phyloP scores from a whole-genome alignment of 345 rosid species.

The Populus davidiana region DNA sequence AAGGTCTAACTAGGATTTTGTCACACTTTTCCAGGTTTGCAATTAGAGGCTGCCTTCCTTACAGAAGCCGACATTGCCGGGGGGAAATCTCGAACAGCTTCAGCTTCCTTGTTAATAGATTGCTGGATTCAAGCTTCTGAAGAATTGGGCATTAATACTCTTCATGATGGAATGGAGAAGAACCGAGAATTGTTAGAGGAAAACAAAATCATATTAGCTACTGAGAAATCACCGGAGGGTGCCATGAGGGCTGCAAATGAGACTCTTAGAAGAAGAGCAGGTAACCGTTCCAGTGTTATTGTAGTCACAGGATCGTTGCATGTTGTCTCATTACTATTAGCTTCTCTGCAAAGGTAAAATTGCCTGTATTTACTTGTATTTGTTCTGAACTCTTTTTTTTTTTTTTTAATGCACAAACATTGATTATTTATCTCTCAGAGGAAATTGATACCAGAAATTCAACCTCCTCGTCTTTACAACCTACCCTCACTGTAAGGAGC shows the following conservation, averaged over 20 bases:
- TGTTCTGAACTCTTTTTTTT: not conserved
- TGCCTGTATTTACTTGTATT: not conserved
- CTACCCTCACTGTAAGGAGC: too few species aligned
- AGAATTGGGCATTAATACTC: constrained; percentile 40
- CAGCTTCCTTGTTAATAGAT: constrained; percentile 48
- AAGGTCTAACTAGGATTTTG: constrained; percentile 10
- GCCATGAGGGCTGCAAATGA: constrained; percentile 36
- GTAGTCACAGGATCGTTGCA: constrained; percentile 68
- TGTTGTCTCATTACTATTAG: constrained; percentile 41
- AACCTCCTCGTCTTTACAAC: too few species aligned
- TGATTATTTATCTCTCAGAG: too few species aligned
- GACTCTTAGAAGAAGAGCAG: constrained; percentile 34
- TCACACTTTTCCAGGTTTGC: constrained; percentile 35
- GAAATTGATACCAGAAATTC: too few species aligned
- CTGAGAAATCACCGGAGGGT: constrained; percentile 28
- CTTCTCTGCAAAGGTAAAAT: constrained; percentile 17
- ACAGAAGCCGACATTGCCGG: constrained; percentile 79
- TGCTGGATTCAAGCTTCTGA: constrained; percentile 62
- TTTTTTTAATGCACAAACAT: not conserved
- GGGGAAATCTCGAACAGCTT: constrained; percentile 57
- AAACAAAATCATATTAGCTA: constrained; percentile 34
- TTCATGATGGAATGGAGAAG: constrained; percentile 32
- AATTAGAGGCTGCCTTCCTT: constrained; percentile 54
- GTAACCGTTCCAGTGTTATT: constrained; percentile 26
- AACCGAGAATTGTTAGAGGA: constrained; percentile 20